These are phyloP conservation scores for Hirschioporus abietinus DNA, from an alignment of 768 basidiomycete genomes.

Conservation along the genomic window DNA sequence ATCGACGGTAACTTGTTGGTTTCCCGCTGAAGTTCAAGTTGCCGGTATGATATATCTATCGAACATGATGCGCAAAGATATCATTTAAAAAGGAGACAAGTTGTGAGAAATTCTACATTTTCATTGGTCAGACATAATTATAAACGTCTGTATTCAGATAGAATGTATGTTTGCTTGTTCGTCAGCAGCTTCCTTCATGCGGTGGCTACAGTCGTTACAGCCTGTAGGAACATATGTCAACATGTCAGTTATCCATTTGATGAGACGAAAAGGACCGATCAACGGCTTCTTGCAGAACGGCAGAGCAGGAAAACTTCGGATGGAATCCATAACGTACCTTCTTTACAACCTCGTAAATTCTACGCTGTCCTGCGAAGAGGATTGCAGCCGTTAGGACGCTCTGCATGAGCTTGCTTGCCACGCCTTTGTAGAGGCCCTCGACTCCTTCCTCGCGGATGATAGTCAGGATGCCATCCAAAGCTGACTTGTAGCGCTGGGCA, in stretches of 20 bases:
- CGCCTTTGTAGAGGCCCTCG: conserved; percentile 82
- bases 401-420: conserved; percentile 84
- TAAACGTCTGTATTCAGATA: neutral
- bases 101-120: too few relatives aligned
- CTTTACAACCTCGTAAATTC: conserved; percentile 72
- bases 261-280: too few relatives aligned
- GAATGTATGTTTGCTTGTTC: neutral
- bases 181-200: neutral
- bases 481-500: conserved; percentile 68
- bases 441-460: conserved; percentile 77
- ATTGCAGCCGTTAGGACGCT: conserved; percentile 92
- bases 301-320: neutral
- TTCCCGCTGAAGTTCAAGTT: too few relatives aligned
- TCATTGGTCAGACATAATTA: too few relatives aligned
- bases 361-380: conserved; percentile 83
- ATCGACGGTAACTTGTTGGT: too few relatives aligned
- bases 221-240: neutral
- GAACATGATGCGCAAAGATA: too few relatives aligned
- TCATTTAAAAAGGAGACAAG: too few relatives aligned
- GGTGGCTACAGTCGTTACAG: neutral
- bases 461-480: conserved; percentile 68
- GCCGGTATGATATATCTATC: too few relatives aligned
- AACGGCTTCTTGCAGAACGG: too few relatives aligned
- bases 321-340: conserved; percentile 31
- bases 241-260: neutral